Base-by-base conservation (phyloP, 2,329 filamentous ascomycete species). In the Sarocladiaceae sp. region DNA sequence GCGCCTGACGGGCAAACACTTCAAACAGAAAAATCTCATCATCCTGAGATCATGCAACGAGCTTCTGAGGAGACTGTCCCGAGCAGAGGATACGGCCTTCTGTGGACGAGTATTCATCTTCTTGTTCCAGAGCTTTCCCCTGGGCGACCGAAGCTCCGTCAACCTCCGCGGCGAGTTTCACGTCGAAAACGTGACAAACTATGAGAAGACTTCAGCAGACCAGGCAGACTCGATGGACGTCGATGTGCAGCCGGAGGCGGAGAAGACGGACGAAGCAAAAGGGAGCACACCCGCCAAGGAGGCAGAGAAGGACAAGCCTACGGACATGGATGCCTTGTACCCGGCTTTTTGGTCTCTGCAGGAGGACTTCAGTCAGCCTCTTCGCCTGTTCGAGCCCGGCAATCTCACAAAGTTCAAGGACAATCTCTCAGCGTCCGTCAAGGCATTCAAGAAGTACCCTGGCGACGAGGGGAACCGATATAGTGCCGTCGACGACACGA, bases 61-160 rank as follows among this genome's bases (percentile, higher is more conserved):
- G 65, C 73, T 98, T 13, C 72, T 98, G n/a, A 82, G 91, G 27
- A 79, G 93, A 35, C 74, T 98, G 2, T 97, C 93, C n/a, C 80
- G 93, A 46, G 91, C 93, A 3, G 90, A 97, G 61, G 93, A 98
- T 63, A 94, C 93, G 0, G 89, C 94, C 1, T 98, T 99, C 60
- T 98, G 93, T 58, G 93, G 93, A 13, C 80, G 93, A 31, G 93
- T 99, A 20, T 97, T 97, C 64, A 96, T 98, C 51, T 99, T 96
- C 64, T 80, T 98, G 59, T 98, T 97, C 64, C 93, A 98, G 62
- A 95, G 89, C 62, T 97, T 98, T 57, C 93, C 93, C 1, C 73
- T 98, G 0, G 91, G 91, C 24, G 94, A 98, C 64, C 93, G 91
- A 61, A 97, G 93, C 61, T 96, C 93, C 1, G 93, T 98, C 41